phyloP scores from a whole-genome alignment of 768 basidiomycete genomes.

The Pleurotus giganteus region DNA sequence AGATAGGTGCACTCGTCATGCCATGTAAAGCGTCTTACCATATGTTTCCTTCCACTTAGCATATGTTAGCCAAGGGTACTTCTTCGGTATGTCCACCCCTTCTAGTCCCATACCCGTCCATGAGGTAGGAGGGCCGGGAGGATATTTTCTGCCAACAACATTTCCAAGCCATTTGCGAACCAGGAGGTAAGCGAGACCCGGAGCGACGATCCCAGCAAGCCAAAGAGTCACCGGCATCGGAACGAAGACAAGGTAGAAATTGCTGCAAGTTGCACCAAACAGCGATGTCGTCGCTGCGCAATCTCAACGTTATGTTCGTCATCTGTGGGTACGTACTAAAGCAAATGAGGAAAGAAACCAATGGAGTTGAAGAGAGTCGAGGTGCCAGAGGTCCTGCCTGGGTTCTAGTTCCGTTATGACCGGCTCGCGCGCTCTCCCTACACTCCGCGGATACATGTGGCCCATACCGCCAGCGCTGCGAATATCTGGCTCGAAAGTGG shows the following conservation, averaged over 20 bases:
- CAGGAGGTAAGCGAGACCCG: background rate
- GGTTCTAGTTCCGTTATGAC: no score
- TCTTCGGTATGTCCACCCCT: slow-evolving; percentile 1
- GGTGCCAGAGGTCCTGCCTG: no score
- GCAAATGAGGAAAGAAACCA: background rate
- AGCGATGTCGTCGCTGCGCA: no score
- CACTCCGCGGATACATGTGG: no score
- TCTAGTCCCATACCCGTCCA: background rate
- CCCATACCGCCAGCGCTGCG: no score
- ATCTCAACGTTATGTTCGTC: no score
- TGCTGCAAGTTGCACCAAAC: no score
- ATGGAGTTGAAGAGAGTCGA: background rate
- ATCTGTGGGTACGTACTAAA: no score
- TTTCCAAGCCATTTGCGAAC: background rate
- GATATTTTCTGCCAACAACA: background rate
- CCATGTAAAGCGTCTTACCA: slow-evolving; percentile 14
- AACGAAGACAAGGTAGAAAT: background rate
- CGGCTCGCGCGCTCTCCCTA: no score
- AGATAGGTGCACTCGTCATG: no score
- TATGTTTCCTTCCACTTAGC: slow-evolving; percentile 18
- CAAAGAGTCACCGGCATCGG: background rate
- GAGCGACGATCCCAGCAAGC: background rate
- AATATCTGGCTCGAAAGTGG: no score
- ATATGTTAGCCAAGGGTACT: slow-evolving; percentile 18
- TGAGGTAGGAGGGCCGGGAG: slow-evolving; percentile 5